Percentiles rank a stretch among this genome's conserved stretches.
Evolutionary conservation across 306 rosid genomes (phyloP).

Genomic region (Purshia tridentata): DNA sequence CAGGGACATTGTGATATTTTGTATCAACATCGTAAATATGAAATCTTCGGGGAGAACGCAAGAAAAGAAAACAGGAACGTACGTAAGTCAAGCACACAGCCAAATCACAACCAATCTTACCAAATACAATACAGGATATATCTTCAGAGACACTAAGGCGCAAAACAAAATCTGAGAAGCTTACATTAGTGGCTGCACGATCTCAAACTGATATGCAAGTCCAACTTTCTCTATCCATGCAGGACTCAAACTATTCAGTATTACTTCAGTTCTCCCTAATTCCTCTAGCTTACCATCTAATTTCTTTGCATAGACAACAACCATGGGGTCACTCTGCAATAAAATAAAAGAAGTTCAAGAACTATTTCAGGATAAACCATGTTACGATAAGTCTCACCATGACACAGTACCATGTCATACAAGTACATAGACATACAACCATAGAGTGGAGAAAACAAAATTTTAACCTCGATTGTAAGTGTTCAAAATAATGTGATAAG

Average conservation of each 20-base stretch:
- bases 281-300: constrained; percentile 61
- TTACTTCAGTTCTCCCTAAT: constrained; percentile 82
- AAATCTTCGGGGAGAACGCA: constrained; percentile 48
- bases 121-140: background rate
- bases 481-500: background rate
- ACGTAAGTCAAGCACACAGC: background rate
- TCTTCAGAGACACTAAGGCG: constrained; percentile 8
- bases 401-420: background rate
- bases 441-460: background rate
- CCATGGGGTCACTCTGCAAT: constrained; percentile 87
- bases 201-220: constrained; percentile 75
- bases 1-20: constrained; percentile 49
- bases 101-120: constrained; percentile 5
- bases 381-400: background rate
- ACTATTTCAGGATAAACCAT: background rate
- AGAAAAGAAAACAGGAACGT: constrained; percentile 5
- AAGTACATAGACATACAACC: background rate
- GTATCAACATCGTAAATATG: constrained; percentile 80
- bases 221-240: constrained; percentile 69
- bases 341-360: background rate
- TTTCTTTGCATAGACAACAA: constrained; percentile 48
- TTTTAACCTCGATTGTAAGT: background rate
- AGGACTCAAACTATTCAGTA: constrained; percentile 66
- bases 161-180: constrained; percentile 21
- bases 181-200: constrained; percentile 72